A percentile compares a stretch with the other conserved stretches of the same genome.
Conservation (phyloP, 805 yeast species). For the Zygosaccharomyces pseudorouxii region DNA sequence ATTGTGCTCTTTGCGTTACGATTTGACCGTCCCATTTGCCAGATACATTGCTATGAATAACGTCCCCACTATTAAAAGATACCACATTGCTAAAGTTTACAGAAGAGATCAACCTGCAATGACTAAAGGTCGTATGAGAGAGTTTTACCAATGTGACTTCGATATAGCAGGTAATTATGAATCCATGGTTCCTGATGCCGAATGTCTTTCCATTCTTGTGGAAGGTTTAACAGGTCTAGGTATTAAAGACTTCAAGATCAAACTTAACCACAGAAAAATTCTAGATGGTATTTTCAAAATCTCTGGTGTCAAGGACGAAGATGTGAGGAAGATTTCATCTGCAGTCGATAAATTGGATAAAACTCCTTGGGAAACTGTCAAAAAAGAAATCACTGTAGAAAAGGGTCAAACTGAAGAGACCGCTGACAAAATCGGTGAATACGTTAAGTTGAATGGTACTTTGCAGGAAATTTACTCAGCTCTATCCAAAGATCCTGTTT, state of each 20-base stretch:
- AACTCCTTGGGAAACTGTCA: conserved; percentile 91
- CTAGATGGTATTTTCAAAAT: conserved; percentile 93
- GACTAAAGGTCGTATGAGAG: conserved; percentile 99
- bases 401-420: conserved; percentile 87
- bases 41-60: conserved; percentile 95
- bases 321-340: conserved; percentile 85
- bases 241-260: conserved; percentile 82
- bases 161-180: conserved; percentile 94
- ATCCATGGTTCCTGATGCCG: conserved; percentile 95
- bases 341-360: conserved; percentile 97
- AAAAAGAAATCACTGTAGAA: conserved; percentile 85
- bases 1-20: conserved; percentile 89
- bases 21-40: conserved; percentile 97
- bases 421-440: conserved; percentile 89
- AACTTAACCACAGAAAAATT: conserved; percentile 91
- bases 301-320: conserved; percentile 91
- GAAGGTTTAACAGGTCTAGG: conserved; percentile 85
- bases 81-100: conserved; percentile 96
- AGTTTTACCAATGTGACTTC: conserved; percentile 97
- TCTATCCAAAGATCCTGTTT: conserved; percentile 53
- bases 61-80: conserved; percentile 83
- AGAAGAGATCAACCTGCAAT: conserved; percentile 99
- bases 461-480: conserved; percentile 54
- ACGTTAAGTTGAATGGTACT: conserved; percentile 81
- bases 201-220: conserved; percentile 70